Evolutionary conservation across 176 grass and related monocot genomes (phyloP), one percentile per base, ranked within the genome.

Genomic region (Lolium rigidum): DNA sequence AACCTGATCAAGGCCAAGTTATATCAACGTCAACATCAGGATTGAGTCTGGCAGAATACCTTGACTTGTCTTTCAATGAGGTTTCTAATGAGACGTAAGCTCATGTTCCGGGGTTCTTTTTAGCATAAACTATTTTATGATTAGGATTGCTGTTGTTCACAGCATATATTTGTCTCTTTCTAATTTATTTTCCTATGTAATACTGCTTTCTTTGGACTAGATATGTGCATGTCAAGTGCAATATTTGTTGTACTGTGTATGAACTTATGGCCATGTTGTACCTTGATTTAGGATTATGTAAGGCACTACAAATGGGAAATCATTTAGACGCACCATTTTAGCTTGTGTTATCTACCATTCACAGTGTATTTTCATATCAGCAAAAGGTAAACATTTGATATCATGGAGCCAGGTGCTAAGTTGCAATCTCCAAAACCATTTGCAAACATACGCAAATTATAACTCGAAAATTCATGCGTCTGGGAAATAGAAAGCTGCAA

Each of bases 1-100:
- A 31, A 71, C 56, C 86, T 82, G 77, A 26, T 70, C 52, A 76
- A 64, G 54, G 77, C 12, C 81, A 51, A 46, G 63, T 74, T 37
- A 85, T 85, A 15, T 9, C 70, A 1, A 31, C 66, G 41, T 43
- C 41, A 21, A 18, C 71, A 44, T 72, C 76, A 56, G 84, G 82
- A 25, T 48, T 88, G 77, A 88, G 82, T 78, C 54, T 91, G 79
- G 50, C 90, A 13, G 85, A 91, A 72, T 91, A 91, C 81, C 89
- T 88, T 37, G 77, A 70, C 41, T 76, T 81, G 70, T 91, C 89
- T 70, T 91, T 88, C 76, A 91, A 85, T 28, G 89, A 91, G 52
- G 60, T 56, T 77, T 84, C 49, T 75, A 60, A 76, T 7, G 70
- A 88, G 31, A 77, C 7, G 0, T 91, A 59, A 20, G 59, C 21